A percentile compares a stretch with the other conserved stretches of the same genome.
These are phyloP conservation scores for Stromatinia cepivora DNA, from an alignment of 2,329 filamentous ascomycete species.

Conservation along the genomic window DNA sequence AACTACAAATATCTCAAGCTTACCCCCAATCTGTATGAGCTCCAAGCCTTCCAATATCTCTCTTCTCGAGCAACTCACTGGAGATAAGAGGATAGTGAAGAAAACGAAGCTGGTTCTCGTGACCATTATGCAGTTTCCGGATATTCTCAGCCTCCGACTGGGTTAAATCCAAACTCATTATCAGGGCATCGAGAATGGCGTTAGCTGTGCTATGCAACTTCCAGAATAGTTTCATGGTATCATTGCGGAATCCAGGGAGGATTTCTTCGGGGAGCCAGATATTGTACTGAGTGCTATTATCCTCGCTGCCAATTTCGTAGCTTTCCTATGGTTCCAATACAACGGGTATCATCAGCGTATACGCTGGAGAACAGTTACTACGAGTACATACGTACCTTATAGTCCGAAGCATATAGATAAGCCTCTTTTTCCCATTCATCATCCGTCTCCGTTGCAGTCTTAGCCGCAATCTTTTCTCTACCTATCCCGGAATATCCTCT, in stretches of 20 bases:
- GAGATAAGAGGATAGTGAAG: conserved; percentile 45
- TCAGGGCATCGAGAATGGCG: conserved; percentile 48
- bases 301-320: conserved; percentile 53
- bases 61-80: no score
- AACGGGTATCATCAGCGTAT: neutral
- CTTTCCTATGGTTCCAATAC: conserved; percentile 45
- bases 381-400: neutral
- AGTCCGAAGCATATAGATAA: neutral
- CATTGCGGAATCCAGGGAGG: conserved; percentile 49
- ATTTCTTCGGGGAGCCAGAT: conserved; percentile 50
- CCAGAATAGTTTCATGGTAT: conserved; percentile 52
- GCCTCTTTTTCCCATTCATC: conserved; percentile 44
- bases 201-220: conserved; percentile 46
- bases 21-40: no score
- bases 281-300: conserved; percentile 48
- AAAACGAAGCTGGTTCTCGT: conserved; percentile 61
- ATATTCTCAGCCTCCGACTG: conserved; percentile 47
- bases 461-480: conserved; percentile 25
- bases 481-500: no score
- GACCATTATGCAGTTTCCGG: conserved; percentile 50
- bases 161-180: conserved; percentile 49
- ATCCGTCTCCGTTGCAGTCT: conserved; percentile 45
- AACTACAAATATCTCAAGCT: no score
- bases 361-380: neutral
- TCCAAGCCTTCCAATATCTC: no score